Base-by-base conservation (phyloP, 2,329 filamentous ascomycete species). In the Botrytis fabae region DNA sequence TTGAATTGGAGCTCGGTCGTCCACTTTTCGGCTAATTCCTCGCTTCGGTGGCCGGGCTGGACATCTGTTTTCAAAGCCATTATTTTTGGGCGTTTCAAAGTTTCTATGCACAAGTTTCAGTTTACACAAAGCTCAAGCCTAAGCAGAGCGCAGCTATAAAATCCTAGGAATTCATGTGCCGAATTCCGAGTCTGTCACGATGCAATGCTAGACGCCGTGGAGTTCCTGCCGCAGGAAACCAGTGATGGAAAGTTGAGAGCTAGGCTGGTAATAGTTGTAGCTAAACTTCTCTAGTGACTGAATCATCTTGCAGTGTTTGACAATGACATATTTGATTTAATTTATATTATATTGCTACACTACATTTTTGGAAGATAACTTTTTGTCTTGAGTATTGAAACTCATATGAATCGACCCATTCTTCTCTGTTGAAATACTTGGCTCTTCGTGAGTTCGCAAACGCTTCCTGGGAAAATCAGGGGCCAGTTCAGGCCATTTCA, bases 191-290 rank as follows among this genome's bases (percentile, higher is more conserved):
- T 84, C 20, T 83, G 85, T 18, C 85, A 87, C 74, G 85, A 86
- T 75, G 78, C 78, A 72, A 70, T 86, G 66, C 71, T 83, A 35
- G 80, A 81, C 44, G 78, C 84, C 5, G 77, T 84, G 0, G 83
- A 85, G 1, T 83, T 86, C 70, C 88, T 85, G 75, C 86, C 86
- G 0, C 79, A 82, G 69, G 78, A 74, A 14, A 82, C 83, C 25
- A 85, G 86, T 74, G 81, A 80, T 14, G 85, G 79, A 77, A 80
- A 73, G 75, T 81, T 71, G 84, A 85, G 75, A 83, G 81, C 0
- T 84, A 83, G 83, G 65, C n/a, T 54, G 6, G 5, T n/a, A 28
- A 2, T 4, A 8, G 12, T 54, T 54, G 2, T 54, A 54, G 12
- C n/a, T 14, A 28, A 54, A 54, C 0, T 28, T 14, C 25, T 28